phyloP scores from a whole-genome alignment of 192 early-diverging fungal genomes.

The Phlyctochytrium arcticum region DNA sequence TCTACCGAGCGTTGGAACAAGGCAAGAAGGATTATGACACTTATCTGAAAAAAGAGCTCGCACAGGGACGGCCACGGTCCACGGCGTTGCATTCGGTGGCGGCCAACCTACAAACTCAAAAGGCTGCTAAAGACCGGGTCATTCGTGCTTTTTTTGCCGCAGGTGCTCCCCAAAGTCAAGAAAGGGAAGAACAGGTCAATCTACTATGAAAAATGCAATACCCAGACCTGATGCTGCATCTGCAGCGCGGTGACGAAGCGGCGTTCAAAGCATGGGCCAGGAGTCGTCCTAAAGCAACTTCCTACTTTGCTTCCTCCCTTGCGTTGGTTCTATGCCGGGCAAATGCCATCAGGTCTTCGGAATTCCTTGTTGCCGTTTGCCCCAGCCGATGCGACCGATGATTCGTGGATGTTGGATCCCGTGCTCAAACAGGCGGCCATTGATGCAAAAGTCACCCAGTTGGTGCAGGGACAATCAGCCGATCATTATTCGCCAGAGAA shows the following conservation, averaged over 20 bases:
- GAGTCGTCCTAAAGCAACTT: background rate
- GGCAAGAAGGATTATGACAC: background rate
- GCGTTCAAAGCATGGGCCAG: background rate
- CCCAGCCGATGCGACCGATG: background rate
- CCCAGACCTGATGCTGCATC: constrained; percentile 4
- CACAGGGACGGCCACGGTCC: background rate
- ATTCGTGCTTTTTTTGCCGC: background rate
- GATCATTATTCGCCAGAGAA: background rate
- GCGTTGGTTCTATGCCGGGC: background rate
- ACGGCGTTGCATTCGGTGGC: background rate
- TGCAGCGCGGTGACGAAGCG: background rate
- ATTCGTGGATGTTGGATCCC: constrained; percentile 5
- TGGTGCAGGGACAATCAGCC: background rate
- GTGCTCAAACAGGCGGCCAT: background rate
- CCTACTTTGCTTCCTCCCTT: background rate
- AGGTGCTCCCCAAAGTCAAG: background rate
- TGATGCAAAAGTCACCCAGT: background rate
- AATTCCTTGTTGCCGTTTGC: background rate
- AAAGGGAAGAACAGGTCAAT: background rate
- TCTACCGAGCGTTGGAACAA: background rate
- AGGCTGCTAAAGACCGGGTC: background rate
- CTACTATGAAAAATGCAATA: constrained; percentile 5
- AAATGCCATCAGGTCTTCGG: background rate
- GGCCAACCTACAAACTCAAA: background rate
- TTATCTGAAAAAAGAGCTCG: background rate